These are phyloP conservation scores for Mariannaea sp. DNA, from an alignment of 2,329 filamentous ascomycete species.

Conservation along the genomic window DNA sequence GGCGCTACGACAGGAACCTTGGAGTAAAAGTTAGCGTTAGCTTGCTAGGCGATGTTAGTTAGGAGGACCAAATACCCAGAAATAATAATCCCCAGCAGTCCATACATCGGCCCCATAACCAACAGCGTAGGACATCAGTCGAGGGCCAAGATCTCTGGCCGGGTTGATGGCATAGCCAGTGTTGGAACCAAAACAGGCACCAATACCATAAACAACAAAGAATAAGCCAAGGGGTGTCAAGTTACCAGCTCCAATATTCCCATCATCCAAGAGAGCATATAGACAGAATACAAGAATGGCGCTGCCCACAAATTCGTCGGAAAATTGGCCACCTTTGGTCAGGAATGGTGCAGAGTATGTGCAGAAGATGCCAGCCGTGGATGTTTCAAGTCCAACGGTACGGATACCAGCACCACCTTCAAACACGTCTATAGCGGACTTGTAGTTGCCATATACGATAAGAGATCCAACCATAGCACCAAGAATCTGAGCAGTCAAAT, in stretches of 20 bases:
- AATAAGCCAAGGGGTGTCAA: neutral
- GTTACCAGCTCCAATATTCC: neutral
- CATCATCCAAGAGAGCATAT: neutral
- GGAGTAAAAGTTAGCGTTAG: too few species aligned
- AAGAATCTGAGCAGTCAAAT: neutral
- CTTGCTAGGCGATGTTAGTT: too few species aligned
- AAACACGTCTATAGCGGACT: neutral
- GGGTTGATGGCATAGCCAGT: conserved; percentile 1
- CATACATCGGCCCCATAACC: neutral
- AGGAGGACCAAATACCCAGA: too few species aligned
- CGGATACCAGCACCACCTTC: neutral
- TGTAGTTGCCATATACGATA: neutral
- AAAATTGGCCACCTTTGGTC: neutral
- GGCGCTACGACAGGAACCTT: too few species aligned
- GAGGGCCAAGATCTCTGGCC: conserved; percentile 1
- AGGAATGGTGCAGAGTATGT: too few species aligned
- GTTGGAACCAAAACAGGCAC: neutral
- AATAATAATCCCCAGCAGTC: too few species aligned
- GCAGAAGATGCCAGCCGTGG: neutral
- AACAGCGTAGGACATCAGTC: neutral
- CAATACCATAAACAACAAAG: neutral
- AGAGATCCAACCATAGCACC: neutral
- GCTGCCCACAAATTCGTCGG: conserved; percentile 1
- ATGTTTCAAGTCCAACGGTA: neutral
- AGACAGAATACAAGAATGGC: neutral